Base-by-base conservation (phyloP, 768 basidiomycete species). In the Amanita rimosa region DNA sequence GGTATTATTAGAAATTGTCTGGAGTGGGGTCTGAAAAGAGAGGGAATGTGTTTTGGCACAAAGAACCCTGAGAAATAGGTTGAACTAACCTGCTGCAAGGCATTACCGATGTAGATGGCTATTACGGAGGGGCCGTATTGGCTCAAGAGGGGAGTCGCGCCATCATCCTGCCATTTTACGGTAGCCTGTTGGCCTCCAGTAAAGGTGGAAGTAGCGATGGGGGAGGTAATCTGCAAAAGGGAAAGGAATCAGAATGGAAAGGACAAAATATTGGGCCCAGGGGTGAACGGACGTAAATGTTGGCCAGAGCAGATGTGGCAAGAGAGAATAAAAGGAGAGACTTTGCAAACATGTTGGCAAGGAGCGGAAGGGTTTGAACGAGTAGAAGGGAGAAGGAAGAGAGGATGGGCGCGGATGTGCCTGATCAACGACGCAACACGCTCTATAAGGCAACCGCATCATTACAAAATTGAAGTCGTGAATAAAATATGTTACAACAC, bases 51-150 rank as follows among this genome's bases (percentile, higher is more conserved):
- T n/a, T 42, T 14, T 6, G 46, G 13, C n/a, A 37, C 6, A 16
- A 0, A 26, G 19, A 8, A 16, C 22, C 35, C 29, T 6, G 21
- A 46, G 7, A 19, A 38, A 33, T 13, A 7, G 1, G 14, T 16
- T 38, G 7, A n/a, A 49, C 40, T 21, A 39, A 83, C 85, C 76
- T 88, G 85, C 55, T 77, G 67, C 9, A 58, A 62, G 26, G 71
- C 64, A 58, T 76, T 85, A 37, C 86, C 86, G 46, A 64, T 72
- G 54, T 78, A 87, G 63, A 90, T 72, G 31, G 71, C 74, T 35
- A 86, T 65, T 38, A 61, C 66, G 8, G 72, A 62, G 26, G 57
- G 53, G 4, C 85, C 83, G 33, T 81, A 83, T 3, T 67, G 49
- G 10, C 62, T 46, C 40, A 87, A 70, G 19, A 64, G 43, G 3